A percentile compares a stretch with the other conserved stretches of the same genome.
These are phyloP conservation scores for Aspergillus fructus DNA, from an alignment of 2,329 filamentous ascomycete species.

Conservation along the genomic window DNA sequence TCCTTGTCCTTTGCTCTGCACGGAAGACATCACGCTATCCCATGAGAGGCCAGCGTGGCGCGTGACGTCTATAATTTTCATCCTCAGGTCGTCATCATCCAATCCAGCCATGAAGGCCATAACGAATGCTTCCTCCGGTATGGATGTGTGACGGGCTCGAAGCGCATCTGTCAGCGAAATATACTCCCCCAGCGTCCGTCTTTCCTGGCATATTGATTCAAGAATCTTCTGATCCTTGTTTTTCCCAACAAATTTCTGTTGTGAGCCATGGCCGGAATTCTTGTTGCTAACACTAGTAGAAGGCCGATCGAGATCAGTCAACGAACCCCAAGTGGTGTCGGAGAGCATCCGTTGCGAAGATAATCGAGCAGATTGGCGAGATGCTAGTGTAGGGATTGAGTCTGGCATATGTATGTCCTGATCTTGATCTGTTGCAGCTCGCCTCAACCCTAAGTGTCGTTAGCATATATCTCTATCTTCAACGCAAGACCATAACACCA, in stretches of 20 bases:
- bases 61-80: constrained; percentile 22
- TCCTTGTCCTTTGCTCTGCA: constrained; percentile 10
- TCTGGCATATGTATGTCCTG: neutral
- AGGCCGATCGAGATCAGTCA: neutral
- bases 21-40: constrained; percentile 13
- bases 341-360: constrained; percentile 2
- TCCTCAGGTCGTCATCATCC: constrained; percentile 17
- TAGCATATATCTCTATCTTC: neutral
- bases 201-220: neutral
- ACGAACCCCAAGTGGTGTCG: constrained; percentile 16
- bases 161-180: constrained; percentile 23
- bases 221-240: neutral
- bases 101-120: constrained; percentile 34
- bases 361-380: neutral
- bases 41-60: constrained; percentile 29
- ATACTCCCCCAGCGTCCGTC: constrained; percentile 25
- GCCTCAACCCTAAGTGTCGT: neutral
- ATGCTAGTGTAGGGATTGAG: neutral
- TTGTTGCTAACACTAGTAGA: neutral
- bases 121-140: constrained; percentile 24
- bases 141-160: constrained; percentile 16
- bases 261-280: neutral
- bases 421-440: neutral
- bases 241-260: neutral
- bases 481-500: neutral